Evolutionary conservation across 148 eudicot species (phyloP).

Genomic region (Silene uniflora): DNA sequence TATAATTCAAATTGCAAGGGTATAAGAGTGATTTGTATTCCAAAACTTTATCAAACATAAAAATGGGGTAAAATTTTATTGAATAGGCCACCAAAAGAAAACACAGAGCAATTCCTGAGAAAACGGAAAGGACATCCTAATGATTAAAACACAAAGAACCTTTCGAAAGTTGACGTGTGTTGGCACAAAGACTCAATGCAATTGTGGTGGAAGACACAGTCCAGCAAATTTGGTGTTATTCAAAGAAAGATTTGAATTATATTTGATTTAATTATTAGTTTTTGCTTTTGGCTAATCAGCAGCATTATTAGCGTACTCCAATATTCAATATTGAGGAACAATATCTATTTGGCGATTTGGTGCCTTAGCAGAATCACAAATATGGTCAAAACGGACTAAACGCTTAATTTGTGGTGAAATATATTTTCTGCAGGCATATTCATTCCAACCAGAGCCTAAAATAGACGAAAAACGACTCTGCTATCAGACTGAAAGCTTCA

Average conservation of each 20-base stretch:
- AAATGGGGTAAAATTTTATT: no score
- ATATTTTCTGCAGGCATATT: not conserved
- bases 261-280: not conserved
- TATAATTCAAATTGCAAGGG: no score
- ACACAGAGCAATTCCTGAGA: no score
- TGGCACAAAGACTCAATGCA: not conserved
- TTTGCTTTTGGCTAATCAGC: not conserved
- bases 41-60: no score
- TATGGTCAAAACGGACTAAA: no score
- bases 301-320: not conserved
- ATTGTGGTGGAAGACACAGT: not conserved
- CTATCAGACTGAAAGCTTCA: not conserved
- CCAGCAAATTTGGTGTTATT: no score
- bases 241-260: not conserved
- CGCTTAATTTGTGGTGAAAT: not conserved
- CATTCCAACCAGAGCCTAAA: not conserved
- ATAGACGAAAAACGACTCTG: not conserved
- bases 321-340: not conserved
- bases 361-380: not conserved
- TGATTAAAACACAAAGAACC: not conserved
- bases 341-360: not conserved
- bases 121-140: not conserved
- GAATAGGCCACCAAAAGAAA: no score
- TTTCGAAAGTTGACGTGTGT: not conserved
- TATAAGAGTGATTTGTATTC: no score